phyloP scores from a whole-genome alignment of 2,329 filamentous ascomycete genomes.

The Cordyceps javanica region DNA sequence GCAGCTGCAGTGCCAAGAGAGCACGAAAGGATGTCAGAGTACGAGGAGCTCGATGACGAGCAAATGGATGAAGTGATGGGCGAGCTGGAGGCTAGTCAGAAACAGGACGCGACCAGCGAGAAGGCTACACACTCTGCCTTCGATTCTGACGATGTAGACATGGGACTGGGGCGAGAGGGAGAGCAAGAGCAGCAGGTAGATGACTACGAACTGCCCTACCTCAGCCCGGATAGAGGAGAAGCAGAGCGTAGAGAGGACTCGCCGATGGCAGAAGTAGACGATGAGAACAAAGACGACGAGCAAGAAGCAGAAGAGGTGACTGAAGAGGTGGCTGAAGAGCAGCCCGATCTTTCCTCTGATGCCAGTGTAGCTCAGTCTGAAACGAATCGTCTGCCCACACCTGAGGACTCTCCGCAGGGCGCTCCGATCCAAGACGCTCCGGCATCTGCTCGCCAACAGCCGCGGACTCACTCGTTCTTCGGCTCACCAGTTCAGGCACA shows the following conservation, averaged over 20 bases:
- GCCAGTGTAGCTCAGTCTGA: neutral
- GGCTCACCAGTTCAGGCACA: neutral
- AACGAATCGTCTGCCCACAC: neutral
- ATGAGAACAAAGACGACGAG: conserved; percentile 12
- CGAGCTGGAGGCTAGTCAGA: conserved; percentile 1
- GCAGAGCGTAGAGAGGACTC: conserved; percentile 4
- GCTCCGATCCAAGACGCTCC: neutral
- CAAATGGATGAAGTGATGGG: conserved; percentile 2
- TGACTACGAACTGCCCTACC: neutral
- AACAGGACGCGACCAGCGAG: neutral
- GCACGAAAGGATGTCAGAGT: conserved; percentile 7
- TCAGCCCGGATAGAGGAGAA: neutral
- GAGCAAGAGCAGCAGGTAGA: neutral
- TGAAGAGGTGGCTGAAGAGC: conserved; percentile 17
- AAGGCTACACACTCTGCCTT: neutral
- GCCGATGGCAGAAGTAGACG: neutral
- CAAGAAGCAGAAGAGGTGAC: conserved; percentile 3
- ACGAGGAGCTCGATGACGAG: conserved; percentile 14
- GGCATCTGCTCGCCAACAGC: neutral
- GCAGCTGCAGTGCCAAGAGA: conserved; percentile 41
- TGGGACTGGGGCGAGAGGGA: neutral
- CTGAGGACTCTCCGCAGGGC: neutral
- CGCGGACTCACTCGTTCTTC: neutral
- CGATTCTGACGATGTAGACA: neutral
- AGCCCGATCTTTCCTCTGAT: conserved; percentile 3